Evolutionary conservation across 1,284 basidiomycete genomes (phyloP).

Genomic region (Coniophora puteana): DNA sequence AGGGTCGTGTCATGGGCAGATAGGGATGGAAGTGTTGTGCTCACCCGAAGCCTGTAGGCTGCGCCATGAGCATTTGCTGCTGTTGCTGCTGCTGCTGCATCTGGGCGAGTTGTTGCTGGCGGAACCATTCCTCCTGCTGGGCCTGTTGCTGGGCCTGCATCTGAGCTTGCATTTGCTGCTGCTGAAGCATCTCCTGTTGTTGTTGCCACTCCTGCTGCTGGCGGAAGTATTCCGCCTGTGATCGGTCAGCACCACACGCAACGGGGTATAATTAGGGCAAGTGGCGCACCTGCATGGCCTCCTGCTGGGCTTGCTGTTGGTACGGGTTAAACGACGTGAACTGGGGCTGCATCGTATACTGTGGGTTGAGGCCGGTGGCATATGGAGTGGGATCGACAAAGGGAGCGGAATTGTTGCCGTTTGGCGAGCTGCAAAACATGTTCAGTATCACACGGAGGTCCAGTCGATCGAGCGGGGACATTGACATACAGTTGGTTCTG

Average conservation of each 20-base stretch:
- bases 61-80: constrained; percentile 49
- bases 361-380: constrained; percentile 56
- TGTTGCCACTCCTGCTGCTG: constrained; percentile 49
- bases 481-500: constrained; percentile 60
- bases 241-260: constrained; percentile 1
- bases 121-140: constrained; percentile 68
- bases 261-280: constrained; percentile 2
- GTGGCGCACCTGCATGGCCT: constrained; percentile 57
- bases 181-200: constrained; percentile 47
- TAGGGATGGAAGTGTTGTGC: constrained; percentile 17
- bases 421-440: constrained; percentile 28
- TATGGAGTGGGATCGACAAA: constrained; percentile 65
- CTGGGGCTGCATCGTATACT: constrained; percentile 62
- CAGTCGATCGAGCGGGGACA: constrained; percentile 4
- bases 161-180: constrained; percentile 43
- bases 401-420: constrained; percentile 58
- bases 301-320: constrained; percentile 90
- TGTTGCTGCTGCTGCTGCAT: constrained; percentile 56
- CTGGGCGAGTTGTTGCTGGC: constrained; percentile 61
- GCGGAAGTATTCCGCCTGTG: constrained; percentile 59
- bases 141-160: constrained; percentile 41
- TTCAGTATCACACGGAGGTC: constrained; percentile 18
- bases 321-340: constrained; percentile 95
- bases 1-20: not conserved
- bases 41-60: constrained; percentile 73